A percentile compares a stretch with the other conserved stretches of the same genome.
phyloP scores from a whole-genome alignment of 2,329 filamentous ascomycete genomes.

The Calonectria pauciramosa region DNA sequence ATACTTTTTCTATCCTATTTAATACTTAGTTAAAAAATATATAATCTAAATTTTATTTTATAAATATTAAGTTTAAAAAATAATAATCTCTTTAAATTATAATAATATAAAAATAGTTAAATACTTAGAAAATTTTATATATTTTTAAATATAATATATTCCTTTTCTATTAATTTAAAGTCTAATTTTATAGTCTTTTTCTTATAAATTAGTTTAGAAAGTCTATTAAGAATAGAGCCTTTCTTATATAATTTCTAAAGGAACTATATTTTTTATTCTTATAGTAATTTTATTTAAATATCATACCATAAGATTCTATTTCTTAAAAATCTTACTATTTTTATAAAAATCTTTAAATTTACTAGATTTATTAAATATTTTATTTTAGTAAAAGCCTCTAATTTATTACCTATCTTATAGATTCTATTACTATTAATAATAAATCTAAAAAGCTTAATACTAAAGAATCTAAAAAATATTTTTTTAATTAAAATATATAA shows the following conservation, averaged over 20 bases:
- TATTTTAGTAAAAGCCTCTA: not conserved
- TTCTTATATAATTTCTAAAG: not conserved
- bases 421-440: not conserved
- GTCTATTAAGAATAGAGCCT: not conserved
- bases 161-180: not conserved
- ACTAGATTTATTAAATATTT: not conserved
- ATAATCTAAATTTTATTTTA: not conserved
- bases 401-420: not conserved
- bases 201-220: not conserved
- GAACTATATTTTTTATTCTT: too few species aligned
- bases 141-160: not conserved
- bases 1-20: not conserved
- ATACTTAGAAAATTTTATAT: not conserved
- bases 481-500: not conserved
- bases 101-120: not conserved
- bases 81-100: not conserved
- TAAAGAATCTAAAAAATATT: not conserved
- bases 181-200: too few species aligned
- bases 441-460: not conserved
- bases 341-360: not conserved
- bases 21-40: not conserved
- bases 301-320: not conserved
- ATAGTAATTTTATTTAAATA: not conserved
- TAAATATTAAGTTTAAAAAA: not conserved
- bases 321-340: not conserved